Evolutionary conservation across 306 rosid species (phyloP), one percentile per base, ranked within the genome.

Genomic region (Benincasa hispida): DNA sequence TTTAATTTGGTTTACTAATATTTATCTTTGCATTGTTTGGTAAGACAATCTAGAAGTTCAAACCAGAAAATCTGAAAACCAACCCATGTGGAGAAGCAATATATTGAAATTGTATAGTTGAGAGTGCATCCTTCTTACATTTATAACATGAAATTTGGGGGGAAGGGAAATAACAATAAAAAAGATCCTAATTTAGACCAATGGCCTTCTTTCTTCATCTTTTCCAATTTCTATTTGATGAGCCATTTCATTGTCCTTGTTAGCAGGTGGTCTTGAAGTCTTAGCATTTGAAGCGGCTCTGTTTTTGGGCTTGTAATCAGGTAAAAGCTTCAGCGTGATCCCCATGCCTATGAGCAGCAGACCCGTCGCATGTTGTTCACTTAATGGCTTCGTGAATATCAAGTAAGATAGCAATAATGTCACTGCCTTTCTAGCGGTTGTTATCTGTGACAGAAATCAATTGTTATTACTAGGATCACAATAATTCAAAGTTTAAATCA

Each of bases 391-490:
- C 86, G 98, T 93, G 75, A 93, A 93, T 85, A 93, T 87, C 90
- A 93, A 19, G 85, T 93, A 93, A 34, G 98, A 93, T 22, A 93
- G 76, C 63, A 93, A 76, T 83, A 93, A 85, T 72, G 97, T 91
- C 82, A 93, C 93, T 34, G 96, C 98, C 81, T 93, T 93, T 70
- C 98, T 93, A 51, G 98, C 98, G 10, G 98, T 93, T 82, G 98
- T 93, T 76, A 91, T 86, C 98, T 93, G 96, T 67, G 13, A 76
- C 13, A 6, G 18, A 72, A 57, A 82, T 80, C 73, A 72, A 39
- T 78, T 45, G 35, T 41, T 68, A 22, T 15, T 6, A 68, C 32
- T 24, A 68, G 55, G 35, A 68, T 51, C 57, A 12, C 10, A 41
- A 30, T 61, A 30, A 18, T 61, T 17, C 42, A 62, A 32, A 10